Evolutionary conservation across 441 rosid species (phyloP), one percentile per base, ranked within the genome.

Genomic region (Arabidopsis hybrid): DNA sequence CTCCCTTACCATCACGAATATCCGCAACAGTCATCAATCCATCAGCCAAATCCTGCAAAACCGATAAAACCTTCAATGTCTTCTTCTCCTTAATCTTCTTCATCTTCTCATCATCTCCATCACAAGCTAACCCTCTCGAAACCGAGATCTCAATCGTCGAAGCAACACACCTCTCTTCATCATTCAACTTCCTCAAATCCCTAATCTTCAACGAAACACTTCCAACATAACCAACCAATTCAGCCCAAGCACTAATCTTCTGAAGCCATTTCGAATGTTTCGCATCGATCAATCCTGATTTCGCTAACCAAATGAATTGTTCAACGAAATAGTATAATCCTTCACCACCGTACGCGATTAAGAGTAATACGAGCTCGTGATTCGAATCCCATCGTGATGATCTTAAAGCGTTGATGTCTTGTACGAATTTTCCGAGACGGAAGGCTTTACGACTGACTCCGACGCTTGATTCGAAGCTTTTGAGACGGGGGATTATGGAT

Each of bases 361-460:
- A 1, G 8, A 87, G 38, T 29, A 94, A 81, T 11, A 85, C 1
- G 31, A 83, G 14, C 31, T 87, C 88, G 34, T 83, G 76, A 14
- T 45, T 78, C 38, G 93, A 80, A 29, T 85, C 81, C 56, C 86
- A 77, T 49, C 51, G 75, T 11, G 96, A 84, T 72, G 51, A 70
- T 16, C 97, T 77, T 5, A 92, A 60, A 1, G 91, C 87, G 85
- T 92, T 95, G 38, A 90, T 68, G 76, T 90, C 97, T 65, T 95
- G 97, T 7, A 95, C 83, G 74, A 92, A 95, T 83, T 95, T 95
- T 1, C 97, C 97, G 8, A 95, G 88, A 35, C 97, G 94, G 73
- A 95, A 95, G 21, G 99, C 99, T 81, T 95, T 95, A 34, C 97
- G 99, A 55, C 97, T 94, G 46, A 94, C 79, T 31, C 97, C 99